Base-by-base conservation (phyloP, 768 basidiomycete genomes). In the Rhodocollybia butyracea region DNA sequence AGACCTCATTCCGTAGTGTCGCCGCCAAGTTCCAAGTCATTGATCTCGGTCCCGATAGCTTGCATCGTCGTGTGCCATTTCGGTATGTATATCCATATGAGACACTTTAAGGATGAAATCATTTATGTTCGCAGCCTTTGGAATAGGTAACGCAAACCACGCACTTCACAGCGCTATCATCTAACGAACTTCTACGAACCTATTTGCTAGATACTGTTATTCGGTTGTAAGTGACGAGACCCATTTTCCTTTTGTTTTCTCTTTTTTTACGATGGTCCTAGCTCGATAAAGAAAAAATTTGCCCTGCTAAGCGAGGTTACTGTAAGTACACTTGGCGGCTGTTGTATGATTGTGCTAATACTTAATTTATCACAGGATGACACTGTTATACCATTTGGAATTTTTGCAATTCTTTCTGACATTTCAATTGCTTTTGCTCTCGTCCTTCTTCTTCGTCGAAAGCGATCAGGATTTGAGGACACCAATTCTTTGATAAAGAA, bases 391-490 rank as follows among this genome's bases (percentile, higher is more conserved):
- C 80, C 80, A 3, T 80, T 81, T 59, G 78, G 73, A 4, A 54
- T 77, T 15, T 66, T 66, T 13, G 75, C 77, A 12, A 70, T 81
- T 21, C 40, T 76, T 36, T 80, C 79, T 6, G 80, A 82, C 58
- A 66, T 81, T 27, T 55, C 73, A 13, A 77, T 82, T 52, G 74
- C n/a, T n/a, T n/a, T n/a, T n/a, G n/a, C n/a, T n/a, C n/a, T n/a
- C n/a, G n/a, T n/a, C n/a, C n/a, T n/a, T 78, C 66, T 77, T 15
- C 64, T 82, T 22, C 62, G 72, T 32, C 72, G 63, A 51, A 76
- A 72, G 54, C 70, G 73, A 3, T 70, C 76, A 3, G 70, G 71
- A 7, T 57, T 46, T 22, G 15, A n/a, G 39, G 64, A 62, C 46
- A 79, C 78, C 1, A 78, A 80, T 55, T 66, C 58, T 38, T 60